These are phyloP conservation scores for Trichoderma endophyticum DNA, from an alignment of 2,329 filamentous ascomycete genomes.

Conservation along the genomic window DNA sequence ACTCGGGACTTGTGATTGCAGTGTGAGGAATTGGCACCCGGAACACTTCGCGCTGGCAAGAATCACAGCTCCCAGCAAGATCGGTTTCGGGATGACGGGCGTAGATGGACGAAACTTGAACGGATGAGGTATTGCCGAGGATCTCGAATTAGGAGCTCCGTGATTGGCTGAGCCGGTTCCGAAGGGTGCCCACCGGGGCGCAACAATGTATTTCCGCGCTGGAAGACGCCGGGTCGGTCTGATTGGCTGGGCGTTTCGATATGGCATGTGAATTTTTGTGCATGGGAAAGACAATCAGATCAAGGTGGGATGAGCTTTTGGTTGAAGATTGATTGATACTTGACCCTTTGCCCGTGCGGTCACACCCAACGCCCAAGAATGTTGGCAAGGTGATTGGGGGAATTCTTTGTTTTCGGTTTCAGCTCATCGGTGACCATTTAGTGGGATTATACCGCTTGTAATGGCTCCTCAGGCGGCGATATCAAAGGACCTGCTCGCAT, in stretches of 20 bases:
- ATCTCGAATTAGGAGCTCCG: conserved; percentile 20
- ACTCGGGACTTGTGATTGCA: background rate
- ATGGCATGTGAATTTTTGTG: conserved; percentile 30
- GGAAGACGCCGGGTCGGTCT: conserved; percentile 10
- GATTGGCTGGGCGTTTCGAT: conserved; percentile 29
- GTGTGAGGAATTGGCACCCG: background rate
- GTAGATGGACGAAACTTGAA: conserved; percentile 6
- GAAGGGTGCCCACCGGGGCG: conserved; percentile 23
- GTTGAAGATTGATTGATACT: background rate
- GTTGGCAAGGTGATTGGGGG: background rate
- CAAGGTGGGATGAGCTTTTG: conserved; percentile 15
- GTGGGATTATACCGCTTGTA: background rate
- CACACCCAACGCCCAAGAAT: background rate
- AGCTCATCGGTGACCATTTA: background rate
- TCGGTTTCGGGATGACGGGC: conserved; percentile 11
- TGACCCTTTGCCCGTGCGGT: background rate
- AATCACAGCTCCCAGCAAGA: conserved; percentile 1
- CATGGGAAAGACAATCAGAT: background rate
- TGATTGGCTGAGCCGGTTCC: conserved; percentile 19
- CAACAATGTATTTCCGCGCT: conserved; percentile 29
- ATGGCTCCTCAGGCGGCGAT: conserved; percentile 31
- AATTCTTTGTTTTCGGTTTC: background rate
- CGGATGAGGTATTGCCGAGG: conserved; percentile 20
- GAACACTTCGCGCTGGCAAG: conserved; percentile 10
- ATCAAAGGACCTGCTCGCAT: conserved; percentile 26